Percentiles rank a stretch among this genome's conserved stretches.
Conservation (phyloP, 1,139 yeast species). For the Debaryomyces singareniensis region DNA sequence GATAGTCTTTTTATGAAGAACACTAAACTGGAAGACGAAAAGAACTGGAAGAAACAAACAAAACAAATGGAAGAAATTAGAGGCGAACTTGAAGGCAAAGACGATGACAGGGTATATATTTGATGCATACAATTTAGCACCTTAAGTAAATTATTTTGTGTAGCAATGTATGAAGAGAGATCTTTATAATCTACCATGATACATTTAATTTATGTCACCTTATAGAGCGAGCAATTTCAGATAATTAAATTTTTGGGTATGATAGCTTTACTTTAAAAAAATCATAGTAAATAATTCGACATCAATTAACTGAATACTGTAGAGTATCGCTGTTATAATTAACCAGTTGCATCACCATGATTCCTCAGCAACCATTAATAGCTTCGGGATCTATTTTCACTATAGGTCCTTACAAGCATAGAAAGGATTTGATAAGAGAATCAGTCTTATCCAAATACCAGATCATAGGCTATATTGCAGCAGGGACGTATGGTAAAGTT, state of each 20-base stretch:
- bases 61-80: constrained; percentile 76
- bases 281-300: too few species aligned
- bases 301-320: too few species aligned
- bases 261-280: too few species aligned
- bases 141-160: constrained; percentile 1
- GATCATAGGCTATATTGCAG: constrained; percentile 92
- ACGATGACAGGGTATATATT: constrained; percentile 44
- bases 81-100: constrained; percentile 68
- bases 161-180: constrained; percentile 1
- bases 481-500: constrained; percentile 97
- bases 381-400: constrained; percentile 66
- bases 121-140: constrained; percentile 2
- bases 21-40: constrained; percentile 45
- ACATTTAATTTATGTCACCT: neutral
- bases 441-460: constrained; percentile 79
- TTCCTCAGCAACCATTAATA: constrained; percentile 46
- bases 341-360: too few species aligned
- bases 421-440: constrained; percentile 64
- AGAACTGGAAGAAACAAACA: constrained; percentile 69
- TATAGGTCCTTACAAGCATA: constrained; percentile 62
- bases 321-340: too few species aligned
- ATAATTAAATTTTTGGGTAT: too few species aligned
- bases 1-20: constrained; percentile 70
- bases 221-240: too few species aligned
- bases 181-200: neutral